Conservation (phyloP, 441 rosid species). For the Kokia cookei region DNA sequence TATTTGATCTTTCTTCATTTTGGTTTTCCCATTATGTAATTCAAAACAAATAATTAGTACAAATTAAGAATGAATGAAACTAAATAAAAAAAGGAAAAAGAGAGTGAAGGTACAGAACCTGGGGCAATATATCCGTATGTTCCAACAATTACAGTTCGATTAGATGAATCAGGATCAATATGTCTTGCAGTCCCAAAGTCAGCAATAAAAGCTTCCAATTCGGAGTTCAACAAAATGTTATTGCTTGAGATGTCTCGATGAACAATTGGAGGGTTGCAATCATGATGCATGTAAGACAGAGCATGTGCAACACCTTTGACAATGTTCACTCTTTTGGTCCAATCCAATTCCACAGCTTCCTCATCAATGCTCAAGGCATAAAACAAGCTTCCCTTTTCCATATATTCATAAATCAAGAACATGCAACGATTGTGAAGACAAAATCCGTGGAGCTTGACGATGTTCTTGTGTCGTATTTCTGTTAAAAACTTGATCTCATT, state of each 20-base stretch:
- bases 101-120: background rate
- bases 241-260: background rate
- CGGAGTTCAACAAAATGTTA: background rate
- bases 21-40: too few relatives aligned
- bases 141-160: background rate
- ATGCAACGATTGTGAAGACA: too few relatives aligned
- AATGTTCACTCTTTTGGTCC: background rate
- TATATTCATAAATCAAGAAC: too few relatives aligned
- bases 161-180: background rate
- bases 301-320: background rate
- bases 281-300: background rate
- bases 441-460: too few relatives aligned
- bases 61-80: too few relatives aligned
- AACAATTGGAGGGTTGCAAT: background rate
- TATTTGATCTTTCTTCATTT: too few relatives aligned
- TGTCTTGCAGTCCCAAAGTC: background rate
- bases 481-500: background rate
- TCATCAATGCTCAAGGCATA: too few relatives aligned
- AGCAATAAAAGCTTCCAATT: background rate
- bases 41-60: too few relatives aligned
- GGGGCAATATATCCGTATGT: background rate
- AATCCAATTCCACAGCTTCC: too few relatives aligned
- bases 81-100: background rate
- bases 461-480: constrained; percentile 1
- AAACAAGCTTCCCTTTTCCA: too few relatives aligned